Evolutionary conservation across 1,284 basidiomycete species (phyloP).

Genomic region (Cerrena zonata): DNA sequence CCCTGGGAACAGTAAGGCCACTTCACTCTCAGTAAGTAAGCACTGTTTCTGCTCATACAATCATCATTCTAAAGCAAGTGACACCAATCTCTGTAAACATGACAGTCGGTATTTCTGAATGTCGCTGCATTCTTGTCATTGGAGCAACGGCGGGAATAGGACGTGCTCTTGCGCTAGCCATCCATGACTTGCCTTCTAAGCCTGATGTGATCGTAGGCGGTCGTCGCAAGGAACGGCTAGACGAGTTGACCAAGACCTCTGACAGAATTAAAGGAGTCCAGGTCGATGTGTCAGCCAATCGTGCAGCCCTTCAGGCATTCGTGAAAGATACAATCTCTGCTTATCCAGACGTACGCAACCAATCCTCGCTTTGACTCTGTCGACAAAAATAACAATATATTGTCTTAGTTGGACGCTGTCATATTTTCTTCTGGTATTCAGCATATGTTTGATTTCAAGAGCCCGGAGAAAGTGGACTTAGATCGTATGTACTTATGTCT

Average conservation of each 20-base stretch:
- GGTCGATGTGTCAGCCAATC: constrained; percentile 39
- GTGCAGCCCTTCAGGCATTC: constrained; percentile 36
- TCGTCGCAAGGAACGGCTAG: constrained; percentile 46
- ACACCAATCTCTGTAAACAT: not conserved
- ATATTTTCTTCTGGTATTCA: constrained; percentile 51
- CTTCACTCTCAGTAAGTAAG: no score
- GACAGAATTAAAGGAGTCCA: constrained; percentile 35
- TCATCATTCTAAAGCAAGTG: no score
- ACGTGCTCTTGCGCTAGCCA: constrained; percentile 49
- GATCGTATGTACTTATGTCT: constrained; percentile 30
- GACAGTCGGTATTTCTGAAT: constrained; percentile 35
- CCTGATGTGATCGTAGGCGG: constrained; percentile 54
- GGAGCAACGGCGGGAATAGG: constrained; percentile 63
- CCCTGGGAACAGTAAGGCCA: no score
- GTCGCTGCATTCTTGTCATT: constrained; percentile 53
- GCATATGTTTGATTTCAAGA: constrained; percentile 44
- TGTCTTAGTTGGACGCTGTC: constrained; percentile 43
- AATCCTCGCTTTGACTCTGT: not conserved
- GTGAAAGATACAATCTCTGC: constrained; percentile 34
- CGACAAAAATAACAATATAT: constrained; percentile 3
- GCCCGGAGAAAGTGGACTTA: constrained; percentile 42
- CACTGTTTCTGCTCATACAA: no score
- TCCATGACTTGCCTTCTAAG: constrained; percentile 43
- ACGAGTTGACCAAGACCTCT: constrained; percentile 36
- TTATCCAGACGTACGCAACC: constrained; percentile 43